Percentiles rank a stretch among this genome's conserved stretches.
Conservation (phyloP, 139 green algal species). For the Chlamydomonas eustigma region DNA sequence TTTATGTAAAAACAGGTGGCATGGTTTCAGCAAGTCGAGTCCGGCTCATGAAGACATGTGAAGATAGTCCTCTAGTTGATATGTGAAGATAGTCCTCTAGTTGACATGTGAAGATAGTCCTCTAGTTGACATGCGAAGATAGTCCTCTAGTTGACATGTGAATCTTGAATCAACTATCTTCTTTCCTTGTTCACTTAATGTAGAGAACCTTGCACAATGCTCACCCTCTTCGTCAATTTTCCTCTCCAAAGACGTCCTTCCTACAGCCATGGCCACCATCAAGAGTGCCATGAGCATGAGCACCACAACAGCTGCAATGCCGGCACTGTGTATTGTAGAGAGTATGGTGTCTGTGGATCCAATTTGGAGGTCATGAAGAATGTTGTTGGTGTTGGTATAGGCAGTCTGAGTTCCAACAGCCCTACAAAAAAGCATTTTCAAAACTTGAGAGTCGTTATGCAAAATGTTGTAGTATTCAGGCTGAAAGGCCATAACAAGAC, state of each 20-base stretch:
- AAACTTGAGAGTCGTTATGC: too few relatives aligned
- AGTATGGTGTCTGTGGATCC: not conserved
- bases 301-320: constrained; percentile 17
- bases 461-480: not conserved
- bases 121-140: too few relatives aligned
- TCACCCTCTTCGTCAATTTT: constrained; percentile 21
- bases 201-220: too few relatives aligned
- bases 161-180: too few relatives aligned
- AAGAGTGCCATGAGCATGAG: constrained; percentile 15
- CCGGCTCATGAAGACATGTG: too few relatives aligned
- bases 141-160: too few relatives aligned
- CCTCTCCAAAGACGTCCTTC: constrained; percentile 26
- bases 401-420: constrained; percentile 16
- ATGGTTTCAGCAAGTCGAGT: too few relatives aligned
- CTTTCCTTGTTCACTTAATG: too few relatives aligned
- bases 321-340: not conserved
- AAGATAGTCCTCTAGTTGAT: too few relatives aligned
- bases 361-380: not conserved
- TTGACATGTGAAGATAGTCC: too few relatives aligned
- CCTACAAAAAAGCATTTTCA: not conserved
- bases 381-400: constrained; percentile 10
- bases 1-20: too few relatives aligned
- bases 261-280: constrained; percentile 24
- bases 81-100: too few relatives aligned
- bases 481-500: not conserved